Conservation (phyloP, 768 basidiomycete species). For the Tremella mesenterica region DNA sequence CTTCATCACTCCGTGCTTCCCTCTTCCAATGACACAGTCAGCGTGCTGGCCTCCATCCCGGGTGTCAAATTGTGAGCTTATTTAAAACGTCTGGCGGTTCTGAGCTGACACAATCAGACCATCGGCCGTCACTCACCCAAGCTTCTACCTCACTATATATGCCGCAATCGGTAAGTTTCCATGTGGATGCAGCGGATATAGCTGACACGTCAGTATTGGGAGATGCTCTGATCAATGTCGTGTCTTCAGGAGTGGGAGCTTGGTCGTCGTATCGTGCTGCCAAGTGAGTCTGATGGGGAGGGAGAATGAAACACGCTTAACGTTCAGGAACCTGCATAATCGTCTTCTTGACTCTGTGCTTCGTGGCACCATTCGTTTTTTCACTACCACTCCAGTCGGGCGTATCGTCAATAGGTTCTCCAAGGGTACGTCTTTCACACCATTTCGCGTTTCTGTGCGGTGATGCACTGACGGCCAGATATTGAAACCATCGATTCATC, state of each 20-base stretch:
- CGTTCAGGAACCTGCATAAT: constrained; percentile 28
- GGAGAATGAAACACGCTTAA: constrained; percentile 2
- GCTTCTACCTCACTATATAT: constrained; percentile 33
- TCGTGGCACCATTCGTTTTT: constrained; percentile 39
- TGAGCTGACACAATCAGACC: constrained; percentile 9
- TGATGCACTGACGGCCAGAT: constrained; percentile 41
- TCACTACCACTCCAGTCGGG: constrained; percentile 48
- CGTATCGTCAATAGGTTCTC: constrained; percentile 79
- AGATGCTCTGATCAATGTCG: constrained; percentile 20
- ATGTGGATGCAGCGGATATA: not conserved
- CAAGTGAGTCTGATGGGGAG: constrained; percentile 11
- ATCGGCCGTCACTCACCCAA: constrained; percentile 25
- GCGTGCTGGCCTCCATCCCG: not conserved
- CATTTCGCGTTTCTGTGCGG: no score
- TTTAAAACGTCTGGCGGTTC: not conserved
- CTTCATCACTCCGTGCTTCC: constrained; percentile 13
- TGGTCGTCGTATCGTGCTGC: constrained; percentile 35
- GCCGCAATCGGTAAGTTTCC: constrained; percentile 20
- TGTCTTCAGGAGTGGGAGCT: constrained; percentile 16
- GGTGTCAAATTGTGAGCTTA: not conserved
- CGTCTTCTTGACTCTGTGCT: constrained; percentile 30
- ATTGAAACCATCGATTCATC: constrained; percentile 77
- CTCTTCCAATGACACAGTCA: not conserved
- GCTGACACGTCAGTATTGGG: constrained; percentile 21
- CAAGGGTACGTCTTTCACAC: constrained; percentile 49